Evolutionary conservation across 768 basidiomycete genomes (phyloP), one percentile per base, ranked within the genome.

Genomic region (Pleurotus tuber-regium): DNA sequence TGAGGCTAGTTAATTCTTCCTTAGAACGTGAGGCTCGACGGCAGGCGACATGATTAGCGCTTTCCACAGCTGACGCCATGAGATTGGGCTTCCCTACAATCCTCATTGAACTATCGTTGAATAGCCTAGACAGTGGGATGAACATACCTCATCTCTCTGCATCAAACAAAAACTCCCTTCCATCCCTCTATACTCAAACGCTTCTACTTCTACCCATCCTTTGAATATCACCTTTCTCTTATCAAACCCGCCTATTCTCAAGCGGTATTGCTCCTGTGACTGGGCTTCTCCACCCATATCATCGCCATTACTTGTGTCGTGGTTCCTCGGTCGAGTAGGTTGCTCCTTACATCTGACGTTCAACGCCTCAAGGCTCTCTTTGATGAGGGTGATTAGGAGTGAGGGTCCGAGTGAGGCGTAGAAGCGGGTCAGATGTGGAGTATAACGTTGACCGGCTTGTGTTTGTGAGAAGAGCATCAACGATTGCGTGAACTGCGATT

Each of bases 381-480:
- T 71, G 43, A 92, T 66, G 50, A 84, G 71, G 3, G 67, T 59
- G 33, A 84, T 61, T 36, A 91, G 69, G 3, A 77, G 66, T 0
- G 68, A 66, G 0, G 87, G 87, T 0, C 73, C 71, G 2, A 85
- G 63, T 0, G 75, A 65, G 0, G 86, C 78, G 64, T 91, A 93
- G 74, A 94, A 93, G 0, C 91, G 84, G 0, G 92, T 92, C 14
- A 92, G 76, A 52, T 84, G 78, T 0, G 89, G 87, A 1, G 74
- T 84, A 59, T 92, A 91, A 9, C 83, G 79, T 23, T 71, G 74
- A 3, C 91, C 91, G 1, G 71, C 68, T 70, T 90, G 88, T 0
- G 90, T 92, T 77, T 94, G 88, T 0, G 90, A 89, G 72, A 92
- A 93, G 46, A 93, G 77, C 72, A 89, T 78, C 14, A 94, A 74